Conservation (phyloP, 1,284 basidiomycete species). For the Xerocomus tenax region DNA sequence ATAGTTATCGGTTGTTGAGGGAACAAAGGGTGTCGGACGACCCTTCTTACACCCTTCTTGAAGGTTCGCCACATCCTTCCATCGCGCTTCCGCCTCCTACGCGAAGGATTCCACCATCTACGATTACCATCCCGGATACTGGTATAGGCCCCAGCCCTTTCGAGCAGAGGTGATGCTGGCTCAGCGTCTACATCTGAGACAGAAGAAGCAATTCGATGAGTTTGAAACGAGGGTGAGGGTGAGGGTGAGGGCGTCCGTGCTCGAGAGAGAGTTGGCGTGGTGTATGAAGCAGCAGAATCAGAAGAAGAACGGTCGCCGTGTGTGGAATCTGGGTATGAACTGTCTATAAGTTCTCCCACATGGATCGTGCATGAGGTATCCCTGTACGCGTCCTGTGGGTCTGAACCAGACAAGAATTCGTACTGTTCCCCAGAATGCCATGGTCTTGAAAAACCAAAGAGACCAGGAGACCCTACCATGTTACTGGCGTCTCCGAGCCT, state of each 20-base stretch:
- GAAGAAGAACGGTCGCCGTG: constrained; percentile 29
- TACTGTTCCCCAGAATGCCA: constrained; percentile 20
- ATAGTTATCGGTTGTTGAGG: constrained; percentile 76
- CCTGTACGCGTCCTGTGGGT: constrained; percentile 10
- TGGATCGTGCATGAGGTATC: constrained; percentile 7
- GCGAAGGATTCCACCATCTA: constrained; percentile 42
- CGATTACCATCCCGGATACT: constrained; percentile 40
- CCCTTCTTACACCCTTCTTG: constrained; percentile 46
- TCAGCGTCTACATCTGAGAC: constrained; percentile 62
- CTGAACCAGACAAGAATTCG: constrained; percentile 20
- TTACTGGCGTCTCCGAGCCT: not conserved
- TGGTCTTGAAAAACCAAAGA: constrained; percentile 11
- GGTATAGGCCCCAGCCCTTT: constrained; percentile 27
- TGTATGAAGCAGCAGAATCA: constrained; percentile 34
- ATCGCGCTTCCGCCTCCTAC: constrained; percentile 34
- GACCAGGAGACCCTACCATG: constrained; percentile 17
- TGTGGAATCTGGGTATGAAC: constrained; percentile 24
- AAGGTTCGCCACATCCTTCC: constrained; percentile 36
- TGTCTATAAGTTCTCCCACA: constrained; percentile 9
- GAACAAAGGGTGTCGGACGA: constrained; percentile 69
- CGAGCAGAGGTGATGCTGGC: constrained; percentile 45
- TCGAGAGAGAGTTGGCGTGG: constrained; percentile 42
- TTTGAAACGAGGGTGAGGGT: constrained; percentile 33
- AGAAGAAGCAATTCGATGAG: constrained; percentile 43
- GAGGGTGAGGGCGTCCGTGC: constrained; percentile 42